Conservation (phyloP, 306 rosid species). For the Trifolium repens region DNA sequence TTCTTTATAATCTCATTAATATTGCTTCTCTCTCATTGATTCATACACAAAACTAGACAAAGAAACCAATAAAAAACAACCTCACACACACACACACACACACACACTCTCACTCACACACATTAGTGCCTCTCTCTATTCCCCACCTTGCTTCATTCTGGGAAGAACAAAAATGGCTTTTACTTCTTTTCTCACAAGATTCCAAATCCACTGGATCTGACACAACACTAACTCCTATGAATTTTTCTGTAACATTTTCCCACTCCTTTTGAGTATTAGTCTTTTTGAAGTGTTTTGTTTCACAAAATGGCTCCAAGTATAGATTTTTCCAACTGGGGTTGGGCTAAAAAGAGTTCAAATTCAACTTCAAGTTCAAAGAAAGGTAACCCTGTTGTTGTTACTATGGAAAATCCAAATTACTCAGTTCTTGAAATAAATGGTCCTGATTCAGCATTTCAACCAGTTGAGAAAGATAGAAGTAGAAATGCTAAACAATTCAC, state of each 20-base stretch:
- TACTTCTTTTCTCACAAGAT: neutral
- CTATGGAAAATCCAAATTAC: slow-evolving; percentile 66
- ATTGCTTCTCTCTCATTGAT: neutral
- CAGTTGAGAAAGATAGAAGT: slow-evolving; percentile 56
- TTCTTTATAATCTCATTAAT: neutral
- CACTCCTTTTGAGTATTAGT: neutral
- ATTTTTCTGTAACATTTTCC: neutral
- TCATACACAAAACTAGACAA: neutral
- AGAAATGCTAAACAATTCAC: slow-evolving; percentile 62
- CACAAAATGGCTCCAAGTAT: slow-evolving; percentile 51
- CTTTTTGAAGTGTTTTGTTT: neutral
- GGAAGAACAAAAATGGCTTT: neutral
- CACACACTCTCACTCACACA: neutral
- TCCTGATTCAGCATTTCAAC: slow-evolving; percentile 59
- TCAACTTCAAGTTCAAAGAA: slow-evolving; percentile 43
- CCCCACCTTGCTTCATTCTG: neutral
- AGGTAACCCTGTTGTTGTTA: slow-evolving; percentile 64
- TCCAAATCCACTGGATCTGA: neutral
- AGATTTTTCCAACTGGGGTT: slow-evolving; percentile 51
- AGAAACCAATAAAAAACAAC: slow-evolving; percentile 17
- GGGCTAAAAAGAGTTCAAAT: slow-evolving; percentile 47
- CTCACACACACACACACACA: neutral
- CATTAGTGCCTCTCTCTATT: neutral
- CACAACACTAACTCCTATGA: slow-evolving; percentile 15
- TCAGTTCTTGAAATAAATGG: slow-evolving; percentile 58